These are phyloP conservation scores for Fusarium chaquense DNA, from an alignment of 2,329 filamentous ascomycete genomes.

Conservation along the genomic window DNA sequence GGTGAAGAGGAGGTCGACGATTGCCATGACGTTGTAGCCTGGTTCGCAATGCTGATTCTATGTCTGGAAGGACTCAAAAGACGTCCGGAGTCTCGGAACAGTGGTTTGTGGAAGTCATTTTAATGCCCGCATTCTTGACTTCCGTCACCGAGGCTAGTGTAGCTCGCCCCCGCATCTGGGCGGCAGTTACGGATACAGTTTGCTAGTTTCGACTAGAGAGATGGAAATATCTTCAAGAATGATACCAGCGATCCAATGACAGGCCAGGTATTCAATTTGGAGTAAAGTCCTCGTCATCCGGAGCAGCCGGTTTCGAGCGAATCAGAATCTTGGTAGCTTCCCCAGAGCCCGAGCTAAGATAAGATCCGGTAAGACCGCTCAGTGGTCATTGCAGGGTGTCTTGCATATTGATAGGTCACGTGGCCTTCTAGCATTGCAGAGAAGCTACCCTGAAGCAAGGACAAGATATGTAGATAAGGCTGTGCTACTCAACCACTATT, in stretches of 20 bases:
- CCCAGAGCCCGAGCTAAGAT: neutral
- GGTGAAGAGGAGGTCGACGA: conserved; percentile 52
- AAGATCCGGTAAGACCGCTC: neutral
- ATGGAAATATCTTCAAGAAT: conserved; percentile 2
- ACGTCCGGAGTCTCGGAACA: neutral
- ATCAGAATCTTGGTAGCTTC: neutral
- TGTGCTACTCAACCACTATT: too few relatives aligned
- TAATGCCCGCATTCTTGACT: neutral
- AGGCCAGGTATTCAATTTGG: neutral
- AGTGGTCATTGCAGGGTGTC: neutral
- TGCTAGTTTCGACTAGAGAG: neutral
- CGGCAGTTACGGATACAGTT: conserved; percentile 3
- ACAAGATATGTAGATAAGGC: too few relatives aligned
- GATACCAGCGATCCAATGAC: conserved; percentile 15
- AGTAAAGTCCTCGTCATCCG: too few relatives aligned
- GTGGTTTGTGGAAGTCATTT: neutral
- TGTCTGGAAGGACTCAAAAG: neutral
- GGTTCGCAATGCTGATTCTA: neutral
- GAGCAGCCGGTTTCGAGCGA: conserved; percentile 1
- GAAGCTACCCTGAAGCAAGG: too few relatives aligned
- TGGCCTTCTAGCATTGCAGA: too few relatives aligned
- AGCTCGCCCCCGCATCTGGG: conserved; percentile 30
- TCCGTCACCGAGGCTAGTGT: neutral
- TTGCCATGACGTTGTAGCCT: conserved; percentile 43
- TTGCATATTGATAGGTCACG: neutral